phyloP scores from a whole-genome alignment of 2,329 filamentous ascomycete species.

The Podosphaera leucotricha region DNA sequence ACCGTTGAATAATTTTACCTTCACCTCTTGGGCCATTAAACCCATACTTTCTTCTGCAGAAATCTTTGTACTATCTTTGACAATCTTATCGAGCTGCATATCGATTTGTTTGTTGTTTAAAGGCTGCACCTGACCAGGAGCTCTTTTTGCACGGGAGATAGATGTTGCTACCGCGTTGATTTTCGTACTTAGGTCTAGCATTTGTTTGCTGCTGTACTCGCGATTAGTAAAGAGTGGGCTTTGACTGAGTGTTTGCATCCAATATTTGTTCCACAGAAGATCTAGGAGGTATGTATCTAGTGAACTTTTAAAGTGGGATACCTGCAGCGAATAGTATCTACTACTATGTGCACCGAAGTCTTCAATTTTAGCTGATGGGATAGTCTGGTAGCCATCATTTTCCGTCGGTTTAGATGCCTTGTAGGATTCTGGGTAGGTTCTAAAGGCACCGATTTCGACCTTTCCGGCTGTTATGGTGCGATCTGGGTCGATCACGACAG shows the following conservation, averaged over 20 bases:
- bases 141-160: slow-evolving; percentile 17
- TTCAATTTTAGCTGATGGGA: slow-evolving; percentile 79
- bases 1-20: slow-evolving; percentile 24
- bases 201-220: slow-evolving; percentile 81
- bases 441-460: slow-evolving; percentile 86
- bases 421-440: slow-evolving; percentile 63
- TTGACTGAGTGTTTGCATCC: slow-evolving; percentile 86
- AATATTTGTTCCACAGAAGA: slow-evolving; percentile 95
- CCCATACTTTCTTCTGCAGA: slow-evolving; percentile 26
- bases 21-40: slow-evolving; percentile 22
- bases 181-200: slow-evolving; percentile 68
- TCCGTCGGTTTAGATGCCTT: slow-evolving; percentile 26
- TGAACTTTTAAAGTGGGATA: slow-evolving; percentile 84
- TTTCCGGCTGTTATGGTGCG: slow-evolving; percentile 85
- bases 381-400: slow-evolving; percentile 43
- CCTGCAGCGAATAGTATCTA: slow-evolving; percentile 75
- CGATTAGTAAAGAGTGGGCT: slow-evolving; percentile 78
- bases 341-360: slow-evolving; percentile 87
- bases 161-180: slow-evolving; percentile 36
- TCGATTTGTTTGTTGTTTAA: slow-evolving; percentile 15
- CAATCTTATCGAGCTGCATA: slow-evolving; percentile 27
- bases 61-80: slow-evolving; percentile 32
- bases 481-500: slow-evolving; percentile 89
- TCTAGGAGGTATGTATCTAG: slow-evolving; percentile 73
- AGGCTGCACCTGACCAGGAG: background rate